Conservation (phyloP, 805 yeast species). For the Starmerella riodocensis region DNA sequence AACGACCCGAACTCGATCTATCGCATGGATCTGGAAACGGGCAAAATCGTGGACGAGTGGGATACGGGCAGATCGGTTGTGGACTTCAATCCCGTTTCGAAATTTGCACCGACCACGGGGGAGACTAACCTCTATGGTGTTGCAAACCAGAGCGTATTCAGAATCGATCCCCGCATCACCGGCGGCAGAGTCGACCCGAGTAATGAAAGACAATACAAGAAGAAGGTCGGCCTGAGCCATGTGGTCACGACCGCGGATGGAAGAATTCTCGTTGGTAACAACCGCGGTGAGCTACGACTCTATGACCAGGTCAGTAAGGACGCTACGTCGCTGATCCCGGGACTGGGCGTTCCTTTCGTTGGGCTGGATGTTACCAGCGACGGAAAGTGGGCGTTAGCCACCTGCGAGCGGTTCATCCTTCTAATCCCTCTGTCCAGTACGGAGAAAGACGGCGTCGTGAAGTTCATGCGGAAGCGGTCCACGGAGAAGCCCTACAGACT, state of each 20-base stretch:
- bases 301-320: conserved; percentile 58
- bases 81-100: conserved; percentile 54
- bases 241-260: conserved; percentile 65
- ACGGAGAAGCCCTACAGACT: conserved; percentile 61
- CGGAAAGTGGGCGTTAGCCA: conserved; percentile 72
- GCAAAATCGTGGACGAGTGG: conserved; percentile 83
- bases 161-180: conserved; percentile 63
- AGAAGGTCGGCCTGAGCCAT: conserved; percentile 41
- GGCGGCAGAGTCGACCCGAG: conserved; percentile 44
- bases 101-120: conserved; percentile 57
- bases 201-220: conserved; percentile 41
- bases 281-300: conserved; percentile 61
- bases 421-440: conserved; percentile 55
- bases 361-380: conserved; percentile 63
- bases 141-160: conserved; percentile 51
- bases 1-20: conserved; percentile 36
- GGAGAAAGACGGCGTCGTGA: conserved; percentile 55
- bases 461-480: conserved; percentile 47
- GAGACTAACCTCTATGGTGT: conserved; percentile 68
- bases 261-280: conserved; percentile 60
- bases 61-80: conserved; percentile 29
- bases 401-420: conserved; percentile 59
- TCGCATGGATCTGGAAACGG: conserved; percentile 67
- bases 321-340: conserved; percentile 71
- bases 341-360: conserved; percentile 60